Percentiles rank a stretch among this genome's conserved stretches.
phyloP scores from a whole-genome alignment of 163 green algal genomes.

The Botryococcus braunii region DNA sequence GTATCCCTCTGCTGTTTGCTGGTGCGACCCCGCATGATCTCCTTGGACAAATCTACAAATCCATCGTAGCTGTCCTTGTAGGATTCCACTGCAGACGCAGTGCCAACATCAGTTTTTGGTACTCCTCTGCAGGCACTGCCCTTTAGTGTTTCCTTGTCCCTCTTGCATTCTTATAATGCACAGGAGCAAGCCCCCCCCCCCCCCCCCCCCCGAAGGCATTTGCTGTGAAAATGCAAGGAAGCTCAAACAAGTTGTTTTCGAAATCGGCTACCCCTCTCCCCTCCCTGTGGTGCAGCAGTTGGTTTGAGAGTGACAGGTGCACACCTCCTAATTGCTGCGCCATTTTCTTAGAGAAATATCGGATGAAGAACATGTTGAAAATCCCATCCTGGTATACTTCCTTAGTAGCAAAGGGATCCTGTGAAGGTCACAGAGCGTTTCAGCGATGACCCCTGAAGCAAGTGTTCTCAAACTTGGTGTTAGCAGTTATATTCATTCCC shows the following conservation, averaged over 20 bases:
- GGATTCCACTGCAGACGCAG: constrained; percentile 7
- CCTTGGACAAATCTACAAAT: constrained; percentile 38
- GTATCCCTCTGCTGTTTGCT: constrained; percentile 34
- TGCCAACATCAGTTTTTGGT: neutral
- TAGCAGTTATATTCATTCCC: too few species aligned
- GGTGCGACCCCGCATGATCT: constrained; percentile 41
- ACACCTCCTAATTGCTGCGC: constrained; percentile 38
- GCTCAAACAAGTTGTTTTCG: too few species aligned
- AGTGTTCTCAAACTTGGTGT: too few species aligned
- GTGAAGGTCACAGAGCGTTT: neutral
- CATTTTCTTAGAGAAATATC: constrained; percentile 29
- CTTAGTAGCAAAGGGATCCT: constrained; percentile 40
- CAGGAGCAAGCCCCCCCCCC: neutral
- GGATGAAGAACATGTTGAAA: constrained; percentile 25
- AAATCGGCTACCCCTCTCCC: too few species aligned
- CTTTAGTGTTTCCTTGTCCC: neutral
- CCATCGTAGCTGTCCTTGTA: constrained; percentile 33
- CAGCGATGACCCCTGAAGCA: too few species aligned
- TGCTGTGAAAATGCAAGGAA: too few species aligned
- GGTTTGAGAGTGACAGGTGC: neutral
- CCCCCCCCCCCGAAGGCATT: too few species aligned
- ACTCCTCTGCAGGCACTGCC: neutral
- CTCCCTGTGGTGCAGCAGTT: neutral
- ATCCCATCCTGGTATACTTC: constrained; percentile 32
- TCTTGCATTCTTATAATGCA: neutral